These are phyloP conservation scores for Cyclocybe aegerita DNA, from an alignment of 768 basidiomycete genomes.

Conservation along the genomic window DNA sequence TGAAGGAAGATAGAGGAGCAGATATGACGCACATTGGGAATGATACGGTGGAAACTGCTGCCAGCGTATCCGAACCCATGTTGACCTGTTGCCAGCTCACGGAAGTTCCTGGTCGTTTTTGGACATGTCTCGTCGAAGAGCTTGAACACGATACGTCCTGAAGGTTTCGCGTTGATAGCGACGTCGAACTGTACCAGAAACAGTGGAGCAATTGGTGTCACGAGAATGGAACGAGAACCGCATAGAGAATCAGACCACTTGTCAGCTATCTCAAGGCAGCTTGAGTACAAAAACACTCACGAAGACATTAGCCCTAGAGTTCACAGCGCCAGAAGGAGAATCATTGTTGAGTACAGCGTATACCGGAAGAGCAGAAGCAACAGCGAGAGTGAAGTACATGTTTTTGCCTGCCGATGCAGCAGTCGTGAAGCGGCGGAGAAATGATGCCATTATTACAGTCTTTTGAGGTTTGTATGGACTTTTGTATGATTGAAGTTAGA, in stretches of 20 bases:
- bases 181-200: constrained; percentile 54
- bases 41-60: constrained; percentile 71
- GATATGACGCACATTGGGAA: constrained; percentile 50
- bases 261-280: too few relatives aligned
- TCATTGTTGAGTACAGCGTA: constrained; percentile 29
- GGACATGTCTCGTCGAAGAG: constrained; percentile 85
- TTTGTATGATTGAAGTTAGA: too few relatives aligned
- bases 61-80: constrained; percentile 73
- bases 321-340: constrained; percentile 13
- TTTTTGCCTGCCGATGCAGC: constrained; percentile 41
- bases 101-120: constrained; percentile 78
- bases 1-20: background rate
- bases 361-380: constrained; percentile 26
- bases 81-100: constrained; percentile 69
- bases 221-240: too few relatives aligned
- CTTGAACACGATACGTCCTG: constrained; percentile 79
- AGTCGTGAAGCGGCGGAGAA: constrained; percentile 51
- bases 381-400: constrained; percentile 33
- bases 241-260: too few relatives aligned
- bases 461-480: background rate
- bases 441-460: constrained; percentile 41
- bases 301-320: constrained; percentile 38
- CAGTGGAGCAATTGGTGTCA: too few relatives aligned
- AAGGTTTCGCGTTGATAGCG: constrained; percentile 54
- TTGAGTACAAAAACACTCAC: constrained; percentile 18